Conservation (phyloP, 192 early-diverging fungal species). For the Phlyctochytrium arcticum region DNA sequence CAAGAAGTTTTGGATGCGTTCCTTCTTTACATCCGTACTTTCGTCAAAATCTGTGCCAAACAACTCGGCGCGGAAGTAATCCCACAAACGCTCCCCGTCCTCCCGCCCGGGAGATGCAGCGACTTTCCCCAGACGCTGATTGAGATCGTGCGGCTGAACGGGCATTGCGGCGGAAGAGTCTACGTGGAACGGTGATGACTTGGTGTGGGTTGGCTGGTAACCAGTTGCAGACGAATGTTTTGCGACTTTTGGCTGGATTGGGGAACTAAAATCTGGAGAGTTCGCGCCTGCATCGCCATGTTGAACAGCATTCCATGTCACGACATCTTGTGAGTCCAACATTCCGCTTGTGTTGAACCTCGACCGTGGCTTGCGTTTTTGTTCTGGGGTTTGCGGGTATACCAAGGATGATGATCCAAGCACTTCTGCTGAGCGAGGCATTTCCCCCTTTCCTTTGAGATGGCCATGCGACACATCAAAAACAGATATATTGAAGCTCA, state of each 20-base stretch:
- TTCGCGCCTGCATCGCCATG: not conserved
- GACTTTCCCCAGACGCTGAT: not conserved
- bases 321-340: constrained; percentile 6
- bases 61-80: constrained; percentile 26
- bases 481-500: too few relatives aligned
- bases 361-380: too few relatives aligned
- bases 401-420: too few relatives aligned
- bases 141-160: not conserved
- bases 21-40: constrained; percentile 74
- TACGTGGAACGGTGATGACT: too few relatives aligned
- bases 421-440: too few relatives aligned
- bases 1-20: constrained; percentile 83
- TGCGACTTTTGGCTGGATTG: not conserved
- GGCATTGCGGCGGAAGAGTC: not conserved
- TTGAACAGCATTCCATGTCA: constrained; percentile 21
- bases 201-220: too few relatives aligned
- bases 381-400: too few relatives aligned
- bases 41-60: constrained; percentile 31
- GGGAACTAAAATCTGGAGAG: constrained; percentile 7
- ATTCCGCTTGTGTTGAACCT: too few relatives aligned
- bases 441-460: too few relatives aligned
- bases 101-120: not conserved
- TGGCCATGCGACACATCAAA: too few relatives aligned
- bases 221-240: not conserved
- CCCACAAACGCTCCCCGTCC: constrained; percentile 5